Base-by-base conservation (phyloP, 176 grass and related monocot species). In the Oryza glaberrima region DNA sequence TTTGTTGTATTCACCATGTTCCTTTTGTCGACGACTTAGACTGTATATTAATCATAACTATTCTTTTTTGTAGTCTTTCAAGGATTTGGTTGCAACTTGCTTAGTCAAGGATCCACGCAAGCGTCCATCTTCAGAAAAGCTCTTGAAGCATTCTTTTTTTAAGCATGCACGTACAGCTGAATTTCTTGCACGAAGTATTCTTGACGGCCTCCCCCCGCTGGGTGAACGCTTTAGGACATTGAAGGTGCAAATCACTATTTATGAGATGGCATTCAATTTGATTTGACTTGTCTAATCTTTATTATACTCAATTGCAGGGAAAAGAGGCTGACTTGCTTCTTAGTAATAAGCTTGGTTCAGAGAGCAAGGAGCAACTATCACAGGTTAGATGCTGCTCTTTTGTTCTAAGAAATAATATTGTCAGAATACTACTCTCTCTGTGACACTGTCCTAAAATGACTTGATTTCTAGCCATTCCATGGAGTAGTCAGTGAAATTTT, bases 61-160 rank as follows among this genome's bases (percentile, higher is more conserved):
- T 73, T 90, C 36, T 41, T 85, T 85, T 79, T 86, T 85, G 47
- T 78, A 99, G 96, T 85, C 91, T 82, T 99, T 99, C 69, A 99
- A 90, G 74, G 91, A 92, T 73, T 85, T 99, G 91, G 93, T 99
- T 65, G 93, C 91, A 6, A 86, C 88, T 67, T 99, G 96, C 83
- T 88, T 99, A 86, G 93, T 96, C 35, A 99, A 99, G 91, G 96
- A 99, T 88, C 93, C 96, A 11, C 91, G 85, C 73, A 99, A 96
- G 84, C 92, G 93, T 22, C 93, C 93, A 52, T 79, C 86, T 79
- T 92, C 96, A 75, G 96, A 96, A 81, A 99, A 94, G 79, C 89
- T 99, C 56, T 86, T 96, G 79, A 99, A 94, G 69, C 96, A 99
- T 78, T 81, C 91, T 48, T 96, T 99, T 88, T 99, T 99, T 87